Percentiles rank a stretch among this genome's conserved stretches.
These are phyloP conservation scores for Elsinoe necatrix DNA, from an alignment of 2,329 filamentous ascomycete genomes.

Conservation along the genomic window DNA sequence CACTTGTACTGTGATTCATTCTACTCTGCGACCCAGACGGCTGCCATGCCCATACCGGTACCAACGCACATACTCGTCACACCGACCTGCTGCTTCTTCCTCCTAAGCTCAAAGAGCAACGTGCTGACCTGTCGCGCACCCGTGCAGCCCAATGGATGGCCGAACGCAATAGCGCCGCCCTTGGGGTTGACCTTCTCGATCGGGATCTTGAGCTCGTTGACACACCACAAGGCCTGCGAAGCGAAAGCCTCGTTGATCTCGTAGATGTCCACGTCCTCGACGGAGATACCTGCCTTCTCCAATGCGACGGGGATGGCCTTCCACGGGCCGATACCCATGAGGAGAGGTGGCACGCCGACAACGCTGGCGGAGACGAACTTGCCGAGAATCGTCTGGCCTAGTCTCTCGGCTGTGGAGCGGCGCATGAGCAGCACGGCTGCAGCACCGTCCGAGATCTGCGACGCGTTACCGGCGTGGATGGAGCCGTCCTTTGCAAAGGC, in stretches of 20 bases:
- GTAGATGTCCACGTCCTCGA: constrained; percentile 89
- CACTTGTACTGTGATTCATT: not conserved
- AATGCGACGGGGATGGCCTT: constrained; percentile 91
- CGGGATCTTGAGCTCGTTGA: constrained; percentile 76
- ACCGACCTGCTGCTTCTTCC: constrained; percentile 76
- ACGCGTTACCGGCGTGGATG: constrained; percentile 95
- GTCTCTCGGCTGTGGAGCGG: constrained; percentile 77
- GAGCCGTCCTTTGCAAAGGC: constrained; percentile 85
- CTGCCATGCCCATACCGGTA: constrained; percentile 89
- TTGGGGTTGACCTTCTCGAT: constrained; percentile 91
- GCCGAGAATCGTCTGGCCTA: constrained; percentile 82
- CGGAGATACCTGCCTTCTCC: constrained; percentile 73
- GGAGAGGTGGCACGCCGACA: constrained; percentile 80
- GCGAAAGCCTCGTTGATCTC: constrained; percentile 99
- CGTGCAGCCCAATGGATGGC: constrained; percentile 89
- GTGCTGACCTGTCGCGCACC: constrained; percentile 91
- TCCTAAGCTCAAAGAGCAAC: constrained; percentile 77
- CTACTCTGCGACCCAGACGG: constrained; percentile 91
- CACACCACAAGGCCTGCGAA: constrained; percentile 87
- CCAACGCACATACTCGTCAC: constrained; percentile 95
- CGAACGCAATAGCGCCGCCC: constrained; percentile 88
- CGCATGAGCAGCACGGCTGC: constrained; percentile 94
- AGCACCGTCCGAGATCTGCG: constrained; percentile 90
- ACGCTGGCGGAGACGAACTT: constrained; percentile 83
- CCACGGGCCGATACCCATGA: constrained; percentile 95